phyloP scores from a whole-genome alignment of 352 stramenopile genomes.

The Pythium dissotocum region DNA sequence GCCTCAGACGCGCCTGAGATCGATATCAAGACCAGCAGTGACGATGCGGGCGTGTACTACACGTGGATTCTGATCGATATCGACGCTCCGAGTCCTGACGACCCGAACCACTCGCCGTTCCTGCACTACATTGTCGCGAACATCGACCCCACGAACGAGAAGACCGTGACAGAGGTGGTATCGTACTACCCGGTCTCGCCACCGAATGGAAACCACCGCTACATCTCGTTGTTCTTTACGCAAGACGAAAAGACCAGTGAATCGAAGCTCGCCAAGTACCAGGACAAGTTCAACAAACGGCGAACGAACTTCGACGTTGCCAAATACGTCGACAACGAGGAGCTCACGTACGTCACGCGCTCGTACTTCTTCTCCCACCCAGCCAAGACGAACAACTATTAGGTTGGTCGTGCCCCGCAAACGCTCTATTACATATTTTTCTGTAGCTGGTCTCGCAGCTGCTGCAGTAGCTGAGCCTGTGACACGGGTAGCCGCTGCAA shows the following conservation, averaged over 20 bases:
- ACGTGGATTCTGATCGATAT: slow-evolving; percentile 74
- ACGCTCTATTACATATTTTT: not conserved
- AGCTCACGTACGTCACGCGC: slow-evolving; percentile 33
- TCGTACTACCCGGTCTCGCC: slow-evolving; percentile 65
- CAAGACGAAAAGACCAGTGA: slow-evolving; percentile 24
- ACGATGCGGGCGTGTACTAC: slow-evolving; percentile 32
- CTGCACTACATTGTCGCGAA: slow-evolving; percentile 65
- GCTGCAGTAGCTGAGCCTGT: slow-evolving; percentile 45
- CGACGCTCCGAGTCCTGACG: slow-evolving; percentile 54
- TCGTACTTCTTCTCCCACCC: slow-evolving; percentile 51
- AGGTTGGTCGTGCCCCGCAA: not conserved
- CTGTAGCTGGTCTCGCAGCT: slow-evolving; percentile 30
- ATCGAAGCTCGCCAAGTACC: slow-evolving; percentile 18
- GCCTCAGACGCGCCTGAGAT: slow-evolving; percentile 36
- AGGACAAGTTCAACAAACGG: slow-evolving; percentile 30
- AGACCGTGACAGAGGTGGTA: slow-evolving; percentile 31
- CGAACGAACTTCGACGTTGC: slow-evolving; percentile 54
- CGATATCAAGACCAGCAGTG: slow-evolving; percentile 2
- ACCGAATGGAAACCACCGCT: slow-evolving; percentile 52
- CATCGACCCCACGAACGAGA: slow-evolving; percentile 5
- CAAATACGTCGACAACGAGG: slow-evolving; percentile 36
- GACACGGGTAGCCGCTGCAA: slow-evolving; percentile 35
- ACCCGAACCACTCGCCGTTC: slow-evolving; percentile 62
- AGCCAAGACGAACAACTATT: not conserved
- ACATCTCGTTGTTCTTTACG: slow-evolving; percentile 53